Base-by-base conservation (phyloP, 140 eudicot genomes). In the Erigeron philadelphicus region DNA sequence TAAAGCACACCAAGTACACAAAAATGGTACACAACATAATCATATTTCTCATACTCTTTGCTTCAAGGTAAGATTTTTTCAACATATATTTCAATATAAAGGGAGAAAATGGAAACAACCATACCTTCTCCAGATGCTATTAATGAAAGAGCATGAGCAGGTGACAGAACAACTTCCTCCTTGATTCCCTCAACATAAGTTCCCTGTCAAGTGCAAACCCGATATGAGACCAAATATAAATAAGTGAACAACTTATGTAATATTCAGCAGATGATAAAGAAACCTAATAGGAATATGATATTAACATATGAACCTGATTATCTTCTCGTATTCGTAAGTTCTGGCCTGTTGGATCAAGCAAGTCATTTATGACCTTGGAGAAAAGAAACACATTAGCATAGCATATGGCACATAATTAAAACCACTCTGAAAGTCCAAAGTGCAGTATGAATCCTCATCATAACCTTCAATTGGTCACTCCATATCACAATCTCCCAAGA, bases 81-180 rank as follows among this genome's bases (percentile, higher is more conserved):
- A 5, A 11, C 47, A 54, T 40, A 45, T 40, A 48, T 10, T 8
- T 50, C 21, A 15, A n/a, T 61, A 41, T 25, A 50, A 19, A 47
- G 62, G 47, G 49, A 35, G 13, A 9, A 54, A 64, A 42, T 40
- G 55, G 9, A 75, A 70, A 47, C 56, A 41, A 52, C 0, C 67
- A 64, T 84, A 90, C 97, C 97, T 90, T 90, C 95, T 43, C 97
- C 97, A 46, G 97, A 81, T 35, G 97, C 97, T 25, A 90, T 87
- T 7, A 90, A 66, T 7, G 97, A 90, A 64, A 90, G 93, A 76
- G 97, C 93, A 66, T 90, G 97, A 61, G 88, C 97, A 75, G 97
- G 93, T 17, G 97, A 87, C 71, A 90, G 72, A 57, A 90, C 95
- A 77, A 90, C 97, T 76, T 90, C 97, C 79, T 90, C 97, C 81